Base-by-base conservation (phyloP, 2,329 filamentous ascomycete genomes). In the Epichloe brachyelytri region DNA sequence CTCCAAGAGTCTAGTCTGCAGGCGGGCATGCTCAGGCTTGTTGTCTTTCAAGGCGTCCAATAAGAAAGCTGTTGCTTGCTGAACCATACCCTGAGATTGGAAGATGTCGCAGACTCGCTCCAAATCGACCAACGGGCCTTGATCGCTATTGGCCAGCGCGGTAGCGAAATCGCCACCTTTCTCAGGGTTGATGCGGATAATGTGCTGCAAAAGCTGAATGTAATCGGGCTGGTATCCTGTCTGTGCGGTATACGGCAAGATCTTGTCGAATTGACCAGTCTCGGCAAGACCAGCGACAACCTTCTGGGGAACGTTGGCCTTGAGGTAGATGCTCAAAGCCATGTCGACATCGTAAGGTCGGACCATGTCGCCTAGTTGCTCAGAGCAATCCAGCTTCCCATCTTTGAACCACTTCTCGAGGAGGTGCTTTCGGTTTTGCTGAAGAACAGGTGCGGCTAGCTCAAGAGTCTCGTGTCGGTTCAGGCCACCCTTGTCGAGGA, bases 401-500 rank as follows among this genome's bases (percentile, higher is more conserved):
- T 97, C 93, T 63, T 85, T 85, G 68, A 97, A 79, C 94, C 94
- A 98, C 71, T 98, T 98, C 71, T 97, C 93, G 30, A 98, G 79
- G 26, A 98, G 74, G 64, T 97, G 88, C 72, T 96, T 97, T 57
- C 93, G 83, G 67, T 90, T 93, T 69, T 98, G 93, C 51, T 86
- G 82, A 52, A 98, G 78, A 19, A 98, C 93, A 19, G 93, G 93
- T 58, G 89, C 83, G 10, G 93, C 90, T 55, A 98, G 77, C 72
- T 98, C 93, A 39, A 98, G 74, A 45, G 90, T 95, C 71, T 98
- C 93, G 58, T 95, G 86, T 65, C 85, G 83, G 72, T 98, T 98
- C 44, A 98, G 75, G 30, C 80, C 80, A 53, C 93, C 91, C 78
- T 98, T 96, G 67, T 98, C 94, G 36, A 98, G 78, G 43, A 98